These are phyloP conservation scores for Beta vulgaris DNA, from an alignment of 148 eudicot species.

Conservation along the genomic window DNA sequence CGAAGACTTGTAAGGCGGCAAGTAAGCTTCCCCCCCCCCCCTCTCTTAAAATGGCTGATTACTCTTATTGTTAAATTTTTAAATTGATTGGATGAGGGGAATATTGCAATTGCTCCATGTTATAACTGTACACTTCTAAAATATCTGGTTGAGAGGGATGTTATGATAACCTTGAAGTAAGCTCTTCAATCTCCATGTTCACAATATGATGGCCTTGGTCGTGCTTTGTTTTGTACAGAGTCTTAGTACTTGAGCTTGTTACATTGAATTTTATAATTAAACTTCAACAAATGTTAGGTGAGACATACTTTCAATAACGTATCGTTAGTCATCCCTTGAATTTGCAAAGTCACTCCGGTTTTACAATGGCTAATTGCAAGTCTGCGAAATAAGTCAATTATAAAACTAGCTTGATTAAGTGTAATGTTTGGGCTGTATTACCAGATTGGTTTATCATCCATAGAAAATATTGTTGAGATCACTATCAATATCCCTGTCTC, in stretches of 20 bases:
- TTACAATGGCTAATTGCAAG: too few species aligned
- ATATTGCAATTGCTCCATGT: background rate
- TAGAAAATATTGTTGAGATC: background rate
- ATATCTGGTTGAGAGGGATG: background rate
- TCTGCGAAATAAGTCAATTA: too few species aligned
- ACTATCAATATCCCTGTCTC: background rate
- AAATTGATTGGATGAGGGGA: background rate
- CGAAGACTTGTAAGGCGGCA: slow-evolving; percentile 94
- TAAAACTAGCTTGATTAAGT: background rate
- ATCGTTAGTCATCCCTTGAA: too few species aligned
- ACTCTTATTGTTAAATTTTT: background rate
- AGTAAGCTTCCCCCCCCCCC: slow-evolving; percentile 41
- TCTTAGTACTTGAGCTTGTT: too few species aligned
- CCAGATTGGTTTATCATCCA: background rate
- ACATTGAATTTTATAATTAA: too few species aligned
- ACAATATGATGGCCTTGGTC: background rate
- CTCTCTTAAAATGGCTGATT: too few species aligned
- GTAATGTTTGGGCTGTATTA: too few species aligned
- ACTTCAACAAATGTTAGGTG: too few species aligned
- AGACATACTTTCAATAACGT: too few species aligned
- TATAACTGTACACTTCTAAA: background rate
- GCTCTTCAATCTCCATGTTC: background rate
- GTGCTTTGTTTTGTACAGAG: too few species aligned
- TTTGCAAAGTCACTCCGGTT: too few species aligned
- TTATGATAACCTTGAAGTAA: background rate